These are phyloP conservation scores for Pseudohalonectria lignicola DNA, from an alignment of 2,329 filamentous ascomycete genomes.

Conservation along the genomic window DNA sequence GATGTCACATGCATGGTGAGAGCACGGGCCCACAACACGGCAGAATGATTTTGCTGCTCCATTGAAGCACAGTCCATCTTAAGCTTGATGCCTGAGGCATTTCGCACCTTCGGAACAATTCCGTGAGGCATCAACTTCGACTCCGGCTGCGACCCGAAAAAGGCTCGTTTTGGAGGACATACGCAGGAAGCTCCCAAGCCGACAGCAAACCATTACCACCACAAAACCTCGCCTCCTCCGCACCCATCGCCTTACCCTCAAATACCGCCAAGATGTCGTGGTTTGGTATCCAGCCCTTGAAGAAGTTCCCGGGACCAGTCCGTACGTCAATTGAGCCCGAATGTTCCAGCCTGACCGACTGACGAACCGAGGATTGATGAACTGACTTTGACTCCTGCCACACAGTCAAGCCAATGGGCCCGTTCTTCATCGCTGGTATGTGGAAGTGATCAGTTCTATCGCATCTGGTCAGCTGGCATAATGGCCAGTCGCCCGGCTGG, in stretches of 20 bases:
- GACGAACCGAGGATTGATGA: too few relatives aligned
- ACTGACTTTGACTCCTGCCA: too few relatives aligned
- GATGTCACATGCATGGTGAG: background rate
- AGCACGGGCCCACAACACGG: background rate
- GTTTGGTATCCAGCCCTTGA: constrained; percentile 53
- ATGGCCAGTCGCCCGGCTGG: too few relatives aligned
- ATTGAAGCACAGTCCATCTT: background rate
- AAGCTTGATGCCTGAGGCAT: too few relatives aligned
- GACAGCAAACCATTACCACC: constrained; percentile 16
- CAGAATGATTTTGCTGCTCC: background rate
- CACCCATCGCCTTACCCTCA: constrained; percentile 20
- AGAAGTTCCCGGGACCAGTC: constrained; percentile 73
- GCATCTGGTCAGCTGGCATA: too few relatives aligned
- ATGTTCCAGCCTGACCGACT: constrained; percentile 4
- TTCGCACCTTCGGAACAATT: too few relatives aligned
- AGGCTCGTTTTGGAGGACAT: constrained; percentile 15
- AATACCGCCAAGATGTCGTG: constrained; percentile 55
- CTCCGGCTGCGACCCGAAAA: constrained; percentile 13
- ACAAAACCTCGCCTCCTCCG: constrained; percentile 10
- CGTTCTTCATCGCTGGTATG: constrained; percentile 93
- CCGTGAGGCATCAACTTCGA: constrained; percentile 1
- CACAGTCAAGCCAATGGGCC: constrained; percentile 79
- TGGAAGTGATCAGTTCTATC: too few relatives aligned
- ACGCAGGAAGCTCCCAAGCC: background rate
- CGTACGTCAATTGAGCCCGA: constrained; percentile 46